phyloP scores from a whole-genome alignment of 2,329 filamentous ascomycete species.

The Claviceps purpurea region DNA sequence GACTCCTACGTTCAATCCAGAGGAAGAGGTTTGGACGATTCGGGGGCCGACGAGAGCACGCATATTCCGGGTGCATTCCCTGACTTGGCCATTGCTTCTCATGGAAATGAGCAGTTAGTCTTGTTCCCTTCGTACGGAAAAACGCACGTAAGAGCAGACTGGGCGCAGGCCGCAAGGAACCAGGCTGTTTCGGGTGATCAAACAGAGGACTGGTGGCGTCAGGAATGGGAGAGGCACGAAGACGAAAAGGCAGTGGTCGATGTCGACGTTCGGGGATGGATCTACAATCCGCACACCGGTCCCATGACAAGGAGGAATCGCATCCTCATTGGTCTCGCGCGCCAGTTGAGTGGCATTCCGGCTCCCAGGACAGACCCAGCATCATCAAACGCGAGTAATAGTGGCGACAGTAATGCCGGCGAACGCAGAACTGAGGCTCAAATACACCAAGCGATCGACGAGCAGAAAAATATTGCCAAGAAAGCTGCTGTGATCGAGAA shows the following conservation, averaged over 20 bases:
- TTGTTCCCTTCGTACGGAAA: conserved; percentile 90
- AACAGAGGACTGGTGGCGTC: conserved; percentile 57
- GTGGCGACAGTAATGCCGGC: conserved; percentile 7
- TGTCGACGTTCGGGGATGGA: conserved; percentile 90
- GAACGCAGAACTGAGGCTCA: conserved; percentile 13
- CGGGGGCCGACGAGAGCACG: conserved; percentile 17
- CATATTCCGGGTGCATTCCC: conserved; percentile 66
- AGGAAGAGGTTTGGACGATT: conserved; percentile 17
- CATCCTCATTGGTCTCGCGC: conserved; percentile 71
- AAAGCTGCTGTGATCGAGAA: conserved; percentile 68
- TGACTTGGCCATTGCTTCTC: conserved; percentile 65
- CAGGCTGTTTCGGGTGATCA: conserved; percentile 18
- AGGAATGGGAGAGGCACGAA: conserved; percentile 68
- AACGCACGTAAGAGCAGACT: conserved; percentile 44
- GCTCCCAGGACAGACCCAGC: conserved; percentile 38
- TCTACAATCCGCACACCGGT: conserved; percentile 74
- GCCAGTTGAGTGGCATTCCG: conserved; percentile 77
- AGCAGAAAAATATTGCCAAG: conserved; percentile 53
- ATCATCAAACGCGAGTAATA: conserved; percentile 6
- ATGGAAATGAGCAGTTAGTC: conserved; percentile 82
- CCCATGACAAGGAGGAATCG: conserved; percentile 81
- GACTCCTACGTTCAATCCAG: conserved; percentile 46
- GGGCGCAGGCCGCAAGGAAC: conserved; percentile 17
- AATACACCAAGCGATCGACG: conserved; percentile 33
- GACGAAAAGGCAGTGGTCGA: conserved; percentile 79